A percentile compares a stretch with the other conserved stretches of the same genome.
phyloP scores from a whole-genome alignment of 2,329 filamentous ascomycete species.

The Cadophora malorum region DNA sequence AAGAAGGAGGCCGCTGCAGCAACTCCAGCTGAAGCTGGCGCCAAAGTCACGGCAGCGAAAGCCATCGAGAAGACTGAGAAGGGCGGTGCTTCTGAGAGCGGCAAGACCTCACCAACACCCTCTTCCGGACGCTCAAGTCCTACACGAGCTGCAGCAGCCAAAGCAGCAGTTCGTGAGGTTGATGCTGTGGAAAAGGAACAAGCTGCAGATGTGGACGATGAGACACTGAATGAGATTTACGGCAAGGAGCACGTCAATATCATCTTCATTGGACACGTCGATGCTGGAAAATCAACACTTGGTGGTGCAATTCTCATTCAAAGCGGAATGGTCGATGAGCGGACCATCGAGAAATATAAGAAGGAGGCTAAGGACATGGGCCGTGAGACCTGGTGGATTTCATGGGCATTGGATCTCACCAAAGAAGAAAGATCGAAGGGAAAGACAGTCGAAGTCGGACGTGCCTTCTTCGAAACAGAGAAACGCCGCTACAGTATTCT shows the following conservation, averaged over 20 bases:
- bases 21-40: conserved; percentile 67
- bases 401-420: conserved; percentile 96
- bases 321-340: conserved; percentile 99
- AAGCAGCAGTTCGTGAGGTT: conserved; percentile 66
- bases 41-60: conserved; percentile 86
- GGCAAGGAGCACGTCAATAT: conserved; percentile 94
- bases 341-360: conserved; percentile 98
- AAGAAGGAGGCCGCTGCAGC: conserved; percentile 54
- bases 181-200: conserved; percentile 80
- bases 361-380: conserved; percentile 94
- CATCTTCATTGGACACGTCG: conserved; percentile 97
- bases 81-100: conserved; percentile 63
- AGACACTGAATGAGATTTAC: conserved; percentile 92
- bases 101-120: conserved; percentile 80
- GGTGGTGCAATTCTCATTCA: conserved; percentile 92
- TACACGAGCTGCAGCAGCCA: conserved; percentile 63
- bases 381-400: conserved; percentile 98
- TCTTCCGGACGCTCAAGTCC: conserved; percentile 87
- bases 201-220: conserved; percentile 76
- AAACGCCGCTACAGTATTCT: conserved; percentile 96
- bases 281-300: conserved; percentile 96
- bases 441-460: conserved; percentile 96
- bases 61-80: conserved; percentile 94
- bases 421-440: conserved; percentile 96
- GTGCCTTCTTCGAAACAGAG: conserved; percentile 96